Base-by-base conservation (phyloP, 164 flowering plant species). In the Berberis vulgaris region DNA sequence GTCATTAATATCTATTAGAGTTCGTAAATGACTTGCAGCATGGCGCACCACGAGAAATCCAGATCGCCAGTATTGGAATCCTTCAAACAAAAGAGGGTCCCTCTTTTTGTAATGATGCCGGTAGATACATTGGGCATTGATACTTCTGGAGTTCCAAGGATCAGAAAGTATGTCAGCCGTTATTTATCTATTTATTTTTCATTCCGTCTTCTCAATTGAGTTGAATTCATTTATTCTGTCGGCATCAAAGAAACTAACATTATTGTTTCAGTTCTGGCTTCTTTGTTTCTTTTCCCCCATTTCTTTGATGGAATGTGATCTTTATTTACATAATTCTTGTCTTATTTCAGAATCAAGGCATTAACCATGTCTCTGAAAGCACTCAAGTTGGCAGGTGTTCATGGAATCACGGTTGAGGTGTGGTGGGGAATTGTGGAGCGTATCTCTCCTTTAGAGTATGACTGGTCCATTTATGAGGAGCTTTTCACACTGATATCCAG, bases 381-480 rank as follows among this genome's bases (percentile, higher is more conserved):
- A 66, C 83, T 84, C 73, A 82, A 82, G 82, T 74, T 81, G 72
- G 86, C 86, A 41, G 86, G 86, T 72, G 88, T 84, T 47, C 82
- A 84, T 69, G 86, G 86, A 55, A 75, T 84, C 57, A 76, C 82
- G 4, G 86, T 82, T 55, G 88, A 84, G 73, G 86, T 79, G 64
- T 82, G 86, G 86, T 82, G 88, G 88, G 88, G 88, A 54, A 67
- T 84, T 45, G 86, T 84, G 4, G 88, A 84, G 71, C 80, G 80
- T 62, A 67, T 64, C 69, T 74, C 81, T 55, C 88, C 88, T 43
- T 57, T 67, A 45, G 72, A 69, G 12, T 84, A 80, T 70, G 65
- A 82, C 45, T 84, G 88, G 88, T 72, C 80, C 54, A 68, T 81
- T 3, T 84, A 84, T 73, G 83, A 79, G 66, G 79, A 79, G 62